phyloP scores from a whole-genome alignment of 257 asterid species.

The Solanum sparsipilum region DNA sequence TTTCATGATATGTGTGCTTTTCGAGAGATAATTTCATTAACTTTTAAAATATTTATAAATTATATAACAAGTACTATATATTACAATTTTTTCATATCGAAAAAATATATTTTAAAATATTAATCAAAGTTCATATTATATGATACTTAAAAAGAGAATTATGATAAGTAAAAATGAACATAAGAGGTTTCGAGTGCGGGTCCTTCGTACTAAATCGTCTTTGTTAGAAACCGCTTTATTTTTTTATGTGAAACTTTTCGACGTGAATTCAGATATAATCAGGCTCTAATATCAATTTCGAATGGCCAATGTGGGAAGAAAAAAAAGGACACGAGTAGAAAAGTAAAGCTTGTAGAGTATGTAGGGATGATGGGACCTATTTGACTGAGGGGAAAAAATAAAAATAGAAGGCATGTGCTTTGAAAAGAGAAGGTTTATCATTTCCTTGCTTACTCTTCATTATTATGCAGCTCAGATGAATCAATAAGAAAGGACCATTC shows the following conservation, averaged over 20 bases:
- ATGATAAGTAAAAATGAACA: neutral
- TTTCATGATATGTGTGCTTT: no score
- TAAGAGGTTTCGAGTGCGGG: neutral
- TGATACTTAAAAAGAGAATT: neutral
- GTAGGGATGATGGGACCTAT: neutral
- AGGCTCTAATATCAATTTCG: rapidly evolving
- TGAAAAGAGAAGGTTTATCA: neutral
- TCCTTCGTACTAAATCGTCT: rapidly evolving
- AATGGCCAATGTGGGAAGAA: no score
- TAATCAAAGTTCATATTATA: no score
- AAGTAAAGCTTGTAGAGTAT: neutral
- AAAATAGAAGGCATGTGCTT: neutral
- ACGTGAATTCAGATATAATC: rapidly evolving
- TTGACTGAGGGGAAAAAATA: neutral
- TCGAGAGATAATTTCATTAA: no score
- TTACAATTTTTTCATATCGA: no score
- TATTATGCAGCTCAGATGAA: neutral
- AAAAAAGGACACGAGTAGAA: neutral
- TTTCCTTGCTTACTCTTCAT: conserved; percentile 1
- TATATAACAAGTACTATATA: neutral
- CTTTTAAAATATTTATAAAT: no score
- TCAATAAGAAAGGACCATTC: neutral
- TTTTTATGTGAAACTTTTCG: rapidly evolving
- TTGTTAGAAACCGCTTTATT: neutral
- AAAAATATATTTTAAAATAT: no score